A percentile compares a stretch with the other conserved stretches of the same genome.
phyloP scores from a whole-genome alignment of 163 green algal genomes.

The Scenedesmus sp. region DNA sequence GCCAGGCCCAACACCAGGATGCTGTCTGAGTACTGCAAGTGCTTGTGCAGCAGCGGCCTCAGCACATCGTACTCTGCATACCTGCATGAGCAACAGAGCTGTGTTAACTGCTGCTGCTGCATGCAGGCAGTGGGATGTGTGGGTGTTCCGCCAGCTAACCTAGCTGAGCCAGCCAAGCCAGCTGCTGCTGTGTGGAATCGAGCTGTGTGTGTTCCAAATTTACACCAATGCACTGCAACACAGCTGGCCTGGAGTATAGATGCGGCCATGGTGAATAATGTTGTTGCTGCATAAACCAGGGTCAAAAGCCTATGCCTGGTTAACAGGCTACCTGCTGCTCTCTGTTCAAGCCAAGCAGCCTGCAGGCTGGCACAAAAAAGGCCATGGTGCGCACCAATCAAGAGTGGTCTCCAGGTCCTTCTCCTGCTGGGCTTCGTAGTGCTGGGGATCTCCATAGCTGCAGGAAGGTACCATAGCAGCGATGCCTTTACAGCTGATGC shows the following conservation, averaged over 20 bases:
- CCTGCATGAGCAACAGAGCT: neutral
- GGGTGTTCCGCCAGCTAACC: neutral
- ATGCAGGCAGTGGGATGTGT: neutral
- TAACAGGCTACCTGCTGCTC: neutral
- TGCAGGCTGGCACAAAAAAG: neutral
- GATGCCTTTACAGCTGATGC: neutral
- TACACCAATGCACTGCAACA: too few relatives aligned
- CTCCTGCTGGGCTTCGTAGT: neutral
- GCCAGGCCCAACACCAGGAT: slow-evolving; percentile 44
- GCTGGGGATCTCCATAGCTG: neutral
- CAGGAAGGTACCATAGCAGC: neutral
- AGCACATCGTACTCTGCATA: slow-evolving; percentile 40
- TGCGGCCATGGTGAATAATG: too few relatives aligned
- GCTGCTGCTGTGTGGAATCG: neutral
- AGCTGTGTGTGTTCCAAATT: neutral
- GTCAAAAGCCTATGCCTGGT: neutral
- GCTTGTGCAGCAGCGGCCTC: slow-evolving; percentile 32
- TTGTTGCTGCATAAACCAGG: neutral
- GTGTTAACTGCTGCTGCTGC: neutral
- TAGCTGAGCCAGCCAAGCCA: neutral
- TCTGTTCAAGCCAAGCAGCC: neutral
- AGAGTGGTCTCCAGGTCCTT: neutral
- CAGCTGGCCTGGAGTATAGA: too few relatives aligned
- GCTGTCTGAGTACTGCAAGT: slow-evolving; percentile 33
- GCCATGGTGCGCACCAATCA: neutral